These are phyloP conservation scores for Fusarium luffae DNA, from an alignment of 2,329 filamentous ascomycete species.

Conservation along the genomic window DNA sequence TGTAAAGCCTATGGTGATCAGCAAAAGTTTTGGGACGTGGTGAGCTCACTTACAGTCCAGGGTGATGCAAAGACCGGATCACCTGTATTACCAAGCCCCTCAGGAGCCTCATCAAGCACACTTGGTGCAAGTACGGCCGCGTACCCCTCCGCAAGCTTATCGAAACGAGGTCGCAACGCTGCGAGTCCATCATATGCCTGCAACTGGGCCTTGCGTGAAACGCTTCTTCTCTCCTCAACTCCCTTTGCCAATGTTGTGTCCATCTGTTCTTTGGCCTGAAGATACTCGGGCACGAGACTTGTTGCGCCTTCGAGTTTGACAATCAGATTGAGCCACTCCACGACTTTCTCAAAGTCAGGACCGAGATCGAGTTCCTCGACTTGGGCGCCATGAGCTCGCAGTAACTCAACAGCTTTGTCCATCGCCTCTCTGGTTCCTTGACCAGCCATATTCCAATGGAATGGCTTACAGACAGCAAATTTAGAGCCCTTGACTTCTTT, in stretches of 20 bases:
- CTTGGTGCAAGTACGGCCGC: conserved; percentile 68
- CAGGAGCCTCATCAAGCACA: conserved; percentile 68
- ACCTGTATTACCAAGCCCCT: conserved; percentile 64
- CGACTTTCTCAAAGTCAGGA: conserved; percentile 58
- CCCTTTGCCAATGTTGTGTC: conserved; percentile 57
- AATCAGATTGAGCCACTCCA: conserved; percentile 63
- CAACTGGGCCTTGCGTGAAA: conserved; percentile 60
- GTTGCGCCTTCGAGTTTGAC: conserved; percentile 63
- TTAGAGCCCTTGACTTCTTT: conserved; percentile 58
- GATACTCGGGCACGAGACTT: conserved; percentile 66
- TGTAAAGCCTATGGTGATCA: conserved; percentile 58
- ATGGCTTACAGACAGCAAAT: conserved; percentile 66
- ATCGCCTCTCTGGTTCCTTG: conserved; percentile 58
- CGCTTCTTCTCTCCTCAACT: conserved; percentile 60
- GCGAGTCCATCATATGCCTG: conserved; percentile 66
- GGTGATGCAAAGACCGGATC: conserved; percentile 62
- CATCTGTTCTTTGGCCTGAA: conserved; percentile 59
- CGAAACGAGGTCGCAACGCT: conserved; percentile 63
- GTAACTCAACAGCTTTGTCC: conserved; percentile 52
- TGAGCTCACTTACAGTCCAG: conserved; percentile 61
- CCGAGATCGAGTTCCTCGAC: conserved; percentile 68
- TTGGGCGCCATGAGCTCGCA: conserved; percentile 60
- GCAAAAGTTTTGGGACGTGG: conserved; percentile 41
- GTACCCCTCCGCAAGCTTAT: conserved; percentile 63
- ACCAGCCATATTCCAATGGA: conserved; percentile 61